phyloP scores from a whole-genome alignment of 1,284 basidiomycete genomes.

The Pyrrhoderma lamaoense region DNA sequence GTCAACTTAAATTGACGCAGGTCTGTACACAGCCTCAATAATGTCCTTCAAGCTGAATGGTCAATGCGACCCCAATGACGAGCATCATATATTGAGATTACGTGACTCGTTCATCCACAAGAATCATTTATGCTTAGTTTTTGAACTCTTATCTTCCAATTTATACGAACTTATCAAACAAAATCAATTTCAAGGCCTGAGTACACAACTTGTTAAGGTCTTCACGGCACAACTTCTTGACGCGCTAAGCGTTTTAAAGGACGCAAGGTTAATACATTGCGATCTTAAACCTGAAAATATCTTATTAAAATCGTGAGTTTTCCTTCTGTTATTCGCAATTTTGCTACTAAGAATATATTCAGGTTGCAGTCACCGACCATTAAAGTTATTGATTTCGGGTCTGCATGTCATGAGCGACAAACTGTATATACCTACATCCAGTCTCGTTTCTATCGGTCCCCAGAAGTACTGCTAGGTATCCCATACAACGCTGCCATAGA shows the following conservation, averaged over 20 bases:
- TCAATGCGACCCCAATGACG: conserved; percentile 86
- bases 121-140: conserved; percentile 94
- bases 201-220: conserved; percentile 94
- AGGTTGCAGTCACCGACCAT: conserved; percentile 96
- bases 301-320: conserved; percentile 80
- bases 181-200: conserved; percentile 97
- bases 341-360: conserved; percentile 16
- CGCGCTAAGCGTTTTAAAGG: conserved; percentile 87
- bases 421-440: conserved; percentile 99
- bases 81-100: conserved; percentile 94
- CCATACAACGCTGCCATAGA: conserved; percentile 93
- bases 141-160: conserved; percentile 95
- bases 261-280: conserved; percentile 94
- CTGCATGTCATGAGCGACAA: conserved; percentile 96
- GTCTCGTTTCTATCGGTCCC: conserved; percentile 96
- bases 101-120: conserved; percentile 96
- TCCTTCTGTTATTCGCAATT: conserved; percentile 5
- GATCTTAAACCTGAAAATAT: conserved; percentile 98
- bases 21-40: background rate
- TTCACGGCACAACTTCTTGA: conserved; percentile 96
- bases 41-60: conserved; percentile 69
- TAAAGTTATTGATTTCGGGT: conserved; percentile 99
- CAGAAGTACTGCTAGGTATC: conserved; percentile 93
- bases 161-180: conserved; percentile 99
- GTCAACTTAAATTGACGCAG: conserved; percentile 26